These are phyloP conservation scores for Craterostigma plantagineum DNA, from an alignment of 257 asterid species.

Conservation along the genomic window DNA sequence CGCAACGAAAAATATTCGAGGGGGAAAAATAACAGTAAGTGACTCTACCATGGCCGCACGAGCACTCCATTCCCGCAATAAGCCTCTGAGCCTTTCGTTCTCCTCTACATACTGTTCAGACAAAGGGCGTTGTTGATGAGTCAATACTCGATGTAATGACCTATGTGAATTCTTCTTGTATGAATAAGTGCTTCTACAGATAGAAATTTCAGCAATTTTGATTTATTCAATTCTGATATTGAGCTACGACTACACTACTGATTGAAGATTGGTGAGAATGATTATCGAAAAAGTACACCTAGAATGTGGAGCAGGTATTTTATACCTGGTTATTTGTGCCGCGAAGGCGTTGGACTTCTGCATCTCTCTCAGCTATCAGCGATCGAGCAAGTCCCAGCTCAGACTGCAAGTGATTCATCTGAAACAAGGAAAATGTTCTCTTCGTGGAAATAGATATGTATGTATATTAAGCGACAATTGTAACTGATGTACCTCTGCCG, in stretches of 20 bases:
- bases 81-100: constrained; percentile 91
- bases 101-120: constrained; percentile 79
- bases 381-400: too few relatives aligned
- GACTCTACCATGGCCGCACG: constrained; percentile 86
- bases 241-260: neutral
- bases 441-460: too few relatives aligned
- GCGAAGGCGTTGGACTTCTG: too few relatives aligned
- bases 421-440: too few relatives aligned
- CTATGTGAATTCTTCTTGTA: too few relatives aligned
- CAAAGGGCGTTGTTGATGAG: constrained; percentile 5
- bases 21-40: constrained; percentile 4
- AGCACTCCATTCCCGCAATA: constrained; percentile 91
- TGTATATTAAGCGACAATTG: too few relatives aligned
- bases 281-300: neutral
- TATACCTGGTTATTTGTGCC: too few relatives aligned
- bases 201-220: neutral
- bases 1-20: neutral
- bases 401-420: too few relatives aligned
- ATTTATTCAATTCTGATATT: neutral
- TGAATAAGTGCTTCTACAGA: neutral
- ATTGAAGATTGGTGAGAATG: neutral
- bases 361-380: too few relatives aligned
- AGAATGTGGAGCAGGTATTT: too few relatives aligned
- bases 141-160: neutral
- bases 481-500: constrained; percentile 54